Percentiles rank a stretch among this genome's conserved stretches.
Evolutionary conservation across 1,284 basidiomycete genomes (phyloP).

Genomic region (Apiotrichum akiyoshidainum): DNA sequence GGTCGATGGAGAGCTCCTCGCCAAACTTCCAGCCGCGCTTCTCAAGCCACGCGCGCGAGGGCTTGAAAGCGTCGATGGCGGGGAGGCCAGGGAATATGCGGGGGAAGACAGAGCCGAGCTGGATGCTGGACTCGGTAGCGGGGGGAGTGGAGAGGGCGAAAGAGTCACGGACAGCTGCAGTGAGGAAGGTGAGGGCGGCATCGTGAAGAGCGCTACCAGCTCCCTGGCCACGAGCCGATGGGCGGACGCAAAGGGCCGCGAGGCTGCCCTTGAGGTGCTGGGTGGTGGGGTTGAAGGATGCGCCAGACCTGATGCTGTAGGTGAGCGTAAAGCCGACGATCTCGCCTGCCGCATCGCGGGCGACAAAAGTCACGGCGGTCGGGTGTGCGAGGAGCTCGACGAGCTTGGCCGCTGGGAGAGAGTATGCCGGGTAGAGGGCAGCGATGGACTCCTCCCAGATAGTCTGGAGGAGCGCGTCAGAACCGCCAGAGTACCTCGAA

Average conservation of each 20-base stretch:
- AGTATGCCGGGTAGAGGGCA: slow-evolving; percentile 10
- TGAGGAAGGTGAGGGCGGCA: slow-evolving; percentile 16
- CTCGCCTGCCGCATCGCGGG: neutral
- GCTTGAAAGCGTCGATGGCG: slow-evolving; percentile 11
- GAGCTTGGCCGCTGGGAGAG: slow-evolving; percentile 17
- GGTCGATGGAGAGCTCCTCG: slow-evolving; percentile 11
- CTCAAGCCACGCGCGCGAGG: slow-evolving; percentile 15
- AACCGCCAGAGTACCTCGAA: neutral
- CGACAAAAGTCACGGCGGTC: slow-evolving; percentile 14
- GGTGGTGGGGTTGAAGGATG: neutral
- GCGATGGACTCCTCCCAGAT: slow-evolving; percentile 13
- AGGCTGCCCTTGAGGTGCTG: slow-evolving; percentile 25
- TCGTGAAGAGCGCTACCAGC: slow-evolving; percentile 22
- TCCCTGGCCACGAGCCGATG: slow-evolving; percentile 13
- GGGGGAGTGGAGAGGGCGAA: slow-evolving; percentile 10
- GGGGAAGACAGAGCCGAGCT: slow-evolving; percentile 29
- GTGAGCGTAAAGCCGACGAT: slow-evolving; percentile 21
- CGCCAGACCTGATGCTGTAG: slow-evolving; percentile 16
- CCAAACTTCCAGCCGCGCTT: slow-evolving; percentile 19
- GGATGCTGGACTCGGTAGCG: slow-evolving; percentile 10
- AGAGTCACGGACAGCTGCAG: slow-evolving; percentile 3
- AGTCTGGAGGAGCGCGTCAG: slow-evolving; percentile 3
- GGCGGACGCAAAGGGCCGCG: slow-evolving; percentile 17
- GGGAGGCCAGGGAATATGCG: slow-evolving; percentile 32
- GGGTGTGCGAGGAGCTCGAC: slow-evolving; percentile 13